Percentiles rank a stretch among this genome's conserved stretches.
Evolutionary conservation across 2,329 filamentous ascomycete species (phyloP).

Genomic region (Paecilomyces fulvus): DNA sequence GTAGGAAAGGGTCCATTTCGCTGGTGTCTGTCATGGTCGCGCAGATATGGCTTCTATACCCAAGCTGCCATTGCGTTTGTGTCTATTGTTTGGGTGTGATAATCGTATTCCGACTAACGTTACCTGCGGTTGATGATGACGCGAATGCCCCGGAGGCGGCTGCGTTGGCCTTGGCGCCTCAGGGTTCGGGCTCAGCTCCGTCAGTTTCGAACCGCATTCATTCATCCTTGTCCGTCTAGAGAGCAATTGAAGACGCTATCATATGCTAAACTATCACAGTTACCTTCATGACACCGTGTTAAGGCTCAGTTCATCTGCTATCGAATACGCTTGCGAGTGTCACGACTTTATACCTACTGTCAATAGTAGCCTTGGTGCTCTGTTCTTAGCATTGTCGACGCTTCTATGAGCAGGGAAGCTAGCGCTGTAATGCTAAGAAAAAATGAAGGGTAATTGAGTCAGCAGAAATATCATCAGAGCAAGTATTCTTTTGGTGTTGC

Average conservation of each 20-base stretch:
- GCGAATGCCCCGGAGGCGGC: neutral
- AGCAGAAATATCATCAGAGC: too few species aligned
- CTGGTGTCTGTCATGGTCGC: slow-evolving; percentile 20
- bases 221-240: neutral
- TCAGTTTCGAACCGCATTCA: neutral
- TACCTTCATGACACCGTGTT: neutral
- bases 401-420: too few species aligned
- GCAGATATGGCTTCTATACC: slow-evolving; percentile 1
- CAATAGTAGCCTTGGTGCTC: too few species aligned
- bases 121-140: slow-evolving; percentile 15
- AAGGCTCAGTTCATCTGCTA: neutral
- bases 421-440: too few species aligned
- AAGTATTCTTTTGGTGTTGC: too few species aligned
- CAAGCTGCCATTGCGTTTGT: neutral
- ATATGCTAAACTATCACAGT: neutral
- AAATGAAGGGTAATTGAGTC: too few species aligned
- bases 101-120: slow-evolving; percentile 4
- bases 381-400: too few species aligned
- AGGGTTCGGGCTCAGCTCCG: neutral
- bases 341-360: neutral
- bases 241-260: too few species aligned
- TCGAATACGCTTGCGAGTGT: neutral
- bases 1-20: slow-evolving; percentile 37
- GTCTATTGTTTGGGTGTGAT: neutral
- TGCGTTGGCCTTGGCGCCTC: neutral